phyloP scores from a whole-genome alignment of 768 basidiomycete genomes.

The Lactarius vividus region DNA sequence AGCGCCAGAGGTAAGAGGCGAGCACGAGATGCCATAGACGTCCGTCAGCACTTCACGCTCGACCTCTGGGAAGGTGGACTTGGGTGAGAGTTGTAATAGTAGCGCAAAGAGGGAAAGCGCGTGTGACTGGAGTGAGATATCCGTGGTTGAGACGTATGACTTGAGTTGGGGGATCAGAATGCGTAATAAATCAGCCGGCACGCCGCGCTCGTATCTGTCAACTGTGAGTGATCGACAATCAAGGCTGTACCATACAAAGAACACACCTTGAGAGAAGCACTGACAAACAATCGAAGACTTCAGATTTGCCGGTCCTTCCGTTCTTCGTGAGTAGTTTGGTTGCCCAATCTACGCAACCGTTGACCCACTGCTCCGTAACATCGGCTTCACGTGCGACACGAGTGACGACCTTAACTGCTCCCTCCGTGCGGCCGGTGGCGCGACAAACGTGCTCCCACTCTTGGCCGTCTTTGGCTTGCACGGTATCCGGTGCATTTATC shows the following conservation, averaged over 20 bases:
- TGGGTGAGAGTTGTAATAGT: conserved; percentile 65
- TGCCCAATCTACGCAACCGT: conserved; percentile 74
- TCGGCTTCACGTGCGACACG: conserved; percentile 77
- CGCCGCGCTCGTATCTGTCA: conserved; percentile 43
- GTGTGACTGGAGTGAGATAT: conserved; percentile 77
- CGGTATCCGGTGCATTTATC: conserved; percentile 76
- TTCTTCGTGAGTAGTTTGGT: conserved; percentile 74
- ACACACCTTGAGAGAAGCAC: conserved; percentile 64
- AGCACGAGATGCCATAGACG: conserved; percentile 70
- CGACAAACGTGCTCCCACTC: conserved; percentile 84
- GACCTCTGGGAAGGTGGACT: conserved; percentile 68
- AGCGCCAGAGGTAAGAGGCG: conserved; percentile 71
- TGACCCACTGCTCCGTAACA: conserved; percentile 76
- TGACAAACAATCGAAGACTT: conserved; percentile 76
- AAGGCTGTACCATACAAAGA: conserved; percentile 31
- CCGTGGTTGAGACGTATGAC: conserved; percentile 67
- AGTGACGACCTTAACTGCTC: conserved; percentile 77
- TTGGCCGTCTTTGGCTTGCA: conserved; percentile 58
- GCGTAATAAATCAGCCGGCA: conserved; percentile 58
- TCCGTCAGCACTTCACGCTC: conserved; percentile 65
- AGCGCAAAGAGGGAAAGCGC: conserved; percentile 63
- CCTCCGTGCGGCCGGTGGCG: conserved; percentile 64
- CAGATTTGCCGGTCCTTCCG: conserved; percentile 72
- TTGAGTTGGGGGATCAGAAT: conserved; percentile 72
- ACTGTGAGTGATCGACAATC: conserved; percentile 35